Evolutionary conservation across 2,329 filamentous ascomycete species (phyloP).

Genomic region (Fusarium guadeloupense): DNA sequence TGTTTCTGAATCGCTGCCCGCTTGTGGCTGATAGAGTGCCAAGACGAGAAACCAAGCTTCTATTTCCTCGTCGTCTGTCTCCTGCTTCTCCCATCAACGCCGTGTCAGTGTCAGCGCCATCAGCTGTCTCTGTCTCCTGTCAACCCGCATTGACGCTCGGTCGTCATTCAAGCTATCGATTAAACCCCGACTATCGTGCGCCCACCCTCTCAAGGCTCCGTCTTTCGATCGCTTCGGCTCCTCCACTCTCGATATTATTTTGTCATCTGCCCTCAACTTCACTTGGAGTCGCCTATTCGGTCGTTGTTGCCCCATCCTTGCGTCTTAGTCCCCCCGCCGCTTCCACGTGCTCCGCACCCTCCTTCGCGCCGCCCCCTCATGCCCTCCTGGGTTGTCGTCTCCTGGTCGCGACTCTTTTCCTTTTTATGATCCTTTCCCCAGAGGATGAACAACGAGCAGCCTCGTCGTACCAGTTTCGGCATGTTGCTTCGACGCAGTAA

Average conservation of each 20-base stretch:
- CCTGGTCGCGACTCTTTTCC: slow-evolving; percentile 36
- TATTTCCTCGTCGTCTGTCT: no score
- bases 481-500: slow-evolving; percentile 74
- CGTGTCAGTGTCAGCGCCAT: slow-evolving; percentile 10
- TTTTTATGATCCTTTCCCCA: slow-evolving; percentile 38
- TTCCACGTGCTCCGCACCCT: slow-evolving; percentile 39
- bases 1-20: slow-evolving; percentile 4
- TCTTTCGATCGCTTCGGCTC: slow-evolving; percentile 27
- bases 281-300: slow-evolving; percentile 16
- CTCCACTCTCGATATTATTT: slow-evolving; percentile 17
- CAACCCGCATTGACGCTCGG: slow-evolving; percentile 20
- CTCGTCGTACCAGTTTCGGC: slow-evolving; percentile 58
- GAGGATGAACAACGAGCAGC: slow-evolving; percentile 46
- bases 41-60: slow-evolving; percentile 8
- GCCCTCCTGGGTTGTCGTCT: slow-evolving; percentile 20
- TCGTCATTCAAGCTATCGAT: slow-evolving; percentile 8
- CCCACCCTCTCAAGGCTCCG: slow-evolving; percentile 18
- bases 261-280: slow-evolving; percentile 32
- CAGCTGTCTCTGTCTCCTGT: slow-evolving; percentile 5
- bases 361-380: slow-evolving; percentile 32
- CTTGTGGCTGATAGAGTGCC: slow-evolving; percentile 14
- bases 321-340: slow-evolving; percentile 25
- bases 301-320: slow-evolving; percentile 24
- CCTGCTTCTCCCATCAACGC: neutral
- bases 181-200: slow-evolving; percentile 19